A percentile compares a stretch with the other conserved stretches of the same genome.
Conservation (phyloP, 1,139 yeast species). For the Casaregolazyma lundiana region DNA sequence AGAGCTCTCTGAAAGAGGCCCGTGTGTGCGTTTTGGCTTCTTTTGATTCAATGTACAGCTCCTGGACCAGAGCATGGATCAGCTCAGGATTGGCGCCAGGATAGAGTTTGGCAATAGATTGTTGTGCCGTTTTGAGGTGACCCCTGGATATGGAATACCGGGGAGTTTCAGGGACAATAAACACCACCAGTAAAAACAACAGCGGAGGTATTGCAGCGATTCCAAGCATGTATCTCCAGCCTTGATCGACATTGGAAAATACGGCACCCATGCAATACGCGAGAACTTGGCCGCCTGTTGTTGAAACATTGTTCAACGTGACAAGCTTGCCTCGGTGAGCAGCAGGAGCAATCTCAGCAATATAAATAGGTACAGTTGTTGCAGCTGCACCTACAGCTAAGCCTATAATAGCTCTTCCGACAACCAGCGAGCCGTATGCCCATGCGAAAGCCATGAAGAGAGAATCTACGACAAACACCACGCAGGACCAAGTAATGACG, state of each 20-base stretch:
- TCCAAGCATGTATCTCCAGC: conserved; percentile 43
- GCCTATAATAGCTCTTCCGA: conserved; percentile 86
- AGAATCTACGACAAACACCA: conserved; percentile 37
- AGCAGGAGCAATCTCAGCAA: conserved; percentile 88
- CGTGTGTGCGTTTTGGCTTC: not conserved
- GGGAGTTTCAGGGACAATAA: conserved; percentile 57
- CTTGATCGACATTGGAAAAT: conserved; percentile 24
- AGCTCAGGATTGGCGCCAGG: conserved; percentile 36
- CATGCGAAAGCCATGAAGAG: conserved; percentile 36
- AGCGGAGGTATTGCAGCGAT: conserved; percentile 40
- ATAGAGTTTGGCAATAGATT: conserved; percentile 35
- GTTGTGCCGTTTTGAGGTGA: conserved; percentile 38
- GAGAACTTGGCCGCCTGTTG: conserved; percentile 44
- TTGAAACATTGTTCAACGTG: conserved; percentile 50
- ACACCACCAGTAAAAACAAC: conserved; percentile 34
- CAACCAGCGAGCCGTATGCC: conserved; percentile 28
- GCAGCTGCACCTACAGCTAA: conserved; percentile 96
- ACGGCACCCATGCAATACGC: conserved; percentile 38
- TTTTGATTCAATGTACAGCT: conserved; percentile 4
- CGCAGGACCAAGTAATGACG: conserved; percentile 36
- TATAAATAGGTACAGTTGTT: conserved; percentile 85
- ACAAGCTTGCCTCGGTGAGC: conserved; percentile 75
- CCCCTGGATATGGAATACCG: conserved; percentile 46
- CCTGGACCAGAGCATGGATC: conserved; percentile 25
- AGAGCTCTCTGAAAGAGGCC: conserved; percentile 9